Conservation (phyloP, 208 protist genomes). For the Acanthamoeba triangularis region DNA sequence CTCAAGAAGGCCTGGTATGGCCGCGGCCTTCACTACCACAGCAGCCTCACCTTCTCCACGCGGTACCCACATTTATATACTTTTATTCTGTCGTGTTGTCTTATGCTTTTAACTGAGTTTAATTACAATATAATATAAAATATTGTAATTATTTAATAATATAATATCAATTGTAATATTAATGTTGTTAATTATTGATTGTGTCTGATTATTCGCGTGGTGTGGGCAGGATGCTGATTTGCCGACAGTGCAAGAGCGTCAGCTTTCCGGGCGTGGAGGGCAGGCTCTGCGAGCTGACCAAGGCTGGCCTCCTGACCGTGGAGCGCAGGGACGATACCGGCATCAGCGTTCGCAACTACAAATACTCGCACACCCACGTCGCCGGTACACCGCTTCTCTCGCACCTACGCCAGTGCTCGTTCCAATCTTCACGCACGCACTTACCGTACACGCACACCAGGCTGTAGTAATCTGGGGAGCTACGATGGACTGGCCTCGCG, state of each 20-base stretch:
- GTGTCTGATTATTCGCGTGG: background rate
- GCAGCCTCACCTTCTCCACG: background rate
- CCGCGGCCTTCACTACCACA: slow-evolving; percentile 2
- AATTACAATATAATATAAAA: no score
- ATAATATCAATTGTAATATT: no score
- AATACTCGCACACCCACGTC: slow-evolving; percentile 7
- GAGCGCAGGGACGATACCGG: background rate
- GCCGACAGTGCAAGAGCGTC: slow-evolving; percentile 3
- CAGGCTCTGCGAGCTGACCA: background rate
- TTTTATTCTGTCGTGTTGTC: background rate
- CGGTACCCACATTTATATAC: background rate
- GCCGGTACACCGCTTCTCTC: background rate
- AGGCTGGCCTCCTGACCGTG: background rate
- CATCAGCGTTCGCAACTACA: background rate
- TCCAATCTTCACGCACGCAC: background rate
- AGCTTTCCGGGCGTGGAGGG: background rate
- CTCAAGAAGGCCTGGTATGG: slow-evolving; percentile 18
- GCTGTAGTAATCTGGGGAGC: background rate
- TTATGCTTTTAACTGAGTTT: no score
- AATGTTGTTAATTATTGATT: no score
- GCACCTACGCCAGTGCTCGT: background rate
- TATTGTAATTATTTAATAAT: no score
- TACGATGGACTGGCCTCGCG: background rate
- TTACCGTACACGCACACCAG: background rate
- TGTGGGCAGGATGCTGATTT: background rate